phyloP scores from a whole-genome alignment of 2,329 filamentous ascomycete genomes.

The Torrubiella hemipterigena region DNA sequence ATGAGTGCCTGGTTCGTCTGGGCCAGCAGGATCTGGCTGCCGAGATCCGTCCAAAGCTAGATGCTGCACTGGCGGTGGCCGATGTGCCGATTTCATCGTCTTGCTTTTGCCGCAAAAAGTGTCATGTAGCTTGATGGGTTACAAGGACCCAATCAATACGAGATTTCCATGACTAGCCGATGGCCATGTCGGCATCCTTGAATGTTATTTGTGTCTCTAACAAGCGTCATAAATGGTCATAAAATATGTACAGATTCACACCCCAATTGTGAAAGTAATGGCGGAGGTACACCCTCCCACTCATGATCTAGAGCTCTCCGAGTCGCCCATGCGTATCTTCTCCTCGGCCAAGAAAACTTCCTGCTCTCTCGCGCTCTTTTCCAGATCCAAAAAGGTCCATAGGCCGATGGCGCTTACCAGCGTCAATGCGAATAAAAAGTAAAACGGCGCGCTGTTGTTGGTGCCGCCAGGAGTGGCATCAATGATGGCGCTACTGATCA shows the following conservation, averaged over 20 bases:
- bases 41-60: conserved; percentile 28
- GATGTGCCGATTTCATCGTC: conserved; percentile 42
- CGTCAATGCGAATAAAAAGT: conserved; percentile 50
- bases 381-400: conserved; percentile 44
- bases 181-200: too few species aligned
- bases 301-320: not conserved
- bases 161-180: too few species aligned
- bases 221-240: too few species aligned
- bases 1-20: conserved; percentile 50
- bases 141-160: too few species aligned
- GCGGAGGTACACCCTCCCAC: not conserved
- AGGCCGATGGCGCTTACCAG: conserved; percentile 40
- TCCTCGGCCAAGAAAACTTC: conserved; percentile 35
- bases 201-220: too few species aligned
- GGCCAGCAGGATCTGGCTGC: conserved; percentile 30
- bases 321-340: conserved; percentile 11
- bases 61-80: conserved; percentile 38
- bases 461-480: conserved; percentile 41
- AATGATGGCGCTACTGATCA: conserved; percentile 59
- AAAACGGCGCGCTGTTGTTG: conserved; percentile 52
- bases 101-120: conserved; percentile 13
- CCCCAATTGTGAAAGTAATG: too few species aligned
- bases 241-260: too few species aligned
- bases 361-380: conserved; percentile 48
- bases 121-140: conserved; percentile 1